Evolutionary conservation across 2,329 filamentous ascomycete species (phyloP), one percentile per base, ranked within the genome.

Genomic region (Pestalotiopsis sp.): DNA sequence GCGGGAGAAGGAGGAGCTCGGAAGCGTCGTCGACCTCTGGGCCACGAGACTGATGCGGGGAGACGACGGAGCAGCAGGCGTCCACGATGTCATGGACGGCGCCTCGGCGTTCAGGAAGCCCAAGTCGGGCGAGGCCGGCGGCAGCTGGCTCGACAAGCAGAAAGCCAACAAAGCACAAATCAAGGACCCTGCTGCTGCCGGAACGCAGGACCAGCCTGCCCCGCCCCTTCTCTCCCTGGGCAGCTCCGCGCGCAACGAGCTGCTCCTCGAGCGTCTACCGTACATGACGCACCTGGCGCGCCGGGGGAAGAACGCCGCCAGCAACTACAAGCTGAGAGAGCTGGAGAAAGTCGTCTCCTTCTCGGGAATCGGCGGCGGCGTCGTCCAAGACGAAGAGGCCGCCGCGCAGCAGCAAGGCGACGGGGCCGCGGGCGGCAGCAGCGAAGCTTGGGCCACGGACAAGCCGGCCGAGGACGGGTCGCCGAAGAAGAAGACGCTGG

Each of bases 191-290:
- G n/a, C 40, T 2, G 9, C 26, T 6, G 58, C 30, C 30, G 40
- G 9, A 61, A 74, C 75, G 60, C 72, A 72, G 66, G 68, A 7
- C 60, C 69, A 74, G 67, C 26, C 71, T 61, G 56, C 70, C 64
- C 64, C 71, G 44, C 84, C 85, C 0, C 78, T 87, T 1, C 81
- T 90, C 17, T 87, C 88, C 0, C 84, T 91, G 1, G 90, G 91
- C 57, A 89, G 84, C 70, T 88, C 90, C 3, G 89, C 91, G 3
- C 89, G 90, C 44, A 86, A 85, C 56, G 93, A 95, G 77, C 86
- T 96, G 82, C 80, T 98, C 0, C 86, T 98, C 26, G 93, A 98
- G 71, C 89, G 94, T 9, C 85, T 99, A 0, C 96, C 96, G 0
- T 98, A 97, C 78, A 89, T 96, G 84, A 85, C 90, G 1, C 85